phyloP scores from a whole-genome alignment of 768 basidiomycete genomes.

The Mycena haematopus region DNA sequence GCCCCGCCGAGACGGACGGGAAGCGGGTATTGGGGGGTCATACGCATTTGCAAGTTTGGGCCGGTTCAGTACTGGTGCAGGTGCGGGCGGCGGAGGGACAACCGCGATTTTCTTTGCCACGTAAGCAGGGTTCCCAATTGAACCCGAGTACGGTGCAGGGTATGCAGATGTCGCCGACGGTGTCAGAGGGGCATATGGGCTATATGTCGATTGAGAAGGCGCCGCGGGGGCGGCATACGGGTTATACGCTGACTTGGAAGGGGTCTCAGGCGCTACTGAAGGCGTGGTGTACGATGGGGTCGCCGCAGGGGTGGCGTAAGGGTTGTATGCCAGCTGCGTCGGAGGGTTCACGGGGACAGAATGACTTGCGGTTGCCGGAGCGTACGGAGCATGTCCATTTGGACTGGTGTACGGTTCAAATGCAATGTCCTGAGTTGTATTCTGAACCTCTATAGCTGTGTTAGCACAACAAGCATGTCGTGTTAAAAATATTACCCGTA shows the following conservation, averaged over 20 bases:
- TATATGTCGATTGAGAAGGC: constrained; percentile 16
- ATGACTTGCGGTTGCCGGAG: constrained; percentile 20
- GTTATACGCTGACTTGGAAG: constrained; percentile 27
- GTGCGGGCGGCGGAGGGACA: constrained; percentile 43
- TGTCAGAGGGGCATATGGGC: constrained; percentile 30
- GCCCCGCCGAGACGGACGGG: constrained; percentile 44
- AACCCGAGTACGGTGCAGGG: constrained; percentile 33
- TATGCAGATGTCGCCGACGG: constrained; percentile 35
- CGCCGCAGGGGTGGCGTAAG: constrained; percentile 42
- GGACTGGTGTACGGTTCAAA: constrained; percentile 20
- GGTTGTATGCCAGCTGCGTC: constrained; percentile 36
- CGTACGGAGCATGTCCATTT: constrained; percentile 14
- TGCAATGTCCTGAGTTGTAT: constrained; percentile 26
- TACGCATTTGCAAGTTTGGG: constrained; percentile 76
- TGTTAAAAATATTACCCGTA: neutral
- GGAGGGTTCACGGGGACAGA: constrained; percentile 25
- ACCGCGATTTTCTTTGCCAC: constrained; percentile 31
- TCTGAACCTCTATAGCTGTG: constrained; percentile 1
- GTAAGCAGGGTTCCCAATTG: constrained; percentile 29
- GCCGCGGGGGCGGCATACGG: neutral
- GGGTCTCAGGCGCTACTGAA: constrained; percentile 23
- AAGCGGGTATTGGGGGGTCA: constrained; percentile 74
- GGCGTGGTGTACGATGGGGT: constrained; percentile 35
- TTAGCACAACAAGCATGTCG: neutral
- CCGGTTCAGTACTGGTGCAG: constrained; percentile 56